Evolutionary conservation across 2,329 filamentous ascomycete genomes (phyloP).

Genomic region (Calonectria hawksworthii): DNA sequence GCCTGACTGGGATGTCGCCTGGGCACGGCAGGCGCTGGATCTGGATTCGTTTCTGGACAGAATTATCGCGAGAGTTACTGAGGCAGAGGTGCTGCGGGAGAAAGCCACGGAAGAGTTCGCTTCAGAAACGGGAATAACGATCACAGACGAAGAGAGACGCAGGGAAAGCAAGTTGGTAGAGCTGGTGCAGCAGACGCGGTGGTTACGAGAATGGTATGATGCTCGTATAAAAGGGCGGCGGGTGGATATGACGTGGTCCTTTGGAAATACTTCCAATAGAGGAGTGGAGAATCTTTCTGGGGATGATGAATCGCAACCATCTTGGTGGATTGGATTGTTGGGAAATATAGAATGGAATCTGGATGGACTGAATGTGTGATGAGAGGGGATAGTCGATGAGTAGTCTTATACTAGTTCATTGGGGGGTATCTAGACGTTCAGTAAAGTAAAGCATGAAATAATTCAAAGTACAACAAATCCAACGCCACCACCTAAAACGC

Average conservation of each 20-base stretch:
- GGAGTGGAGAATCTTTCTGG: not conserved
- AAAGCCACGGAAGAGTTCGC: conserved; percentile 28
- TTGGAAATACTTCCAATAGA: not conserved
- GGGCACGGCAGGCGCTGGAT: conserved; percentile 37
- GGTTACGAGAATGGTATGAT: conserved; percentile 51
- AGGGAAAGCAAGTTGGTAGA: conserved; percentile 37
- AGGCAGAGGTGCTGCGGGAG: conserved; percentile 25
- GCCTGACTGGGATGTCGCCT: conserved; percentile 40
- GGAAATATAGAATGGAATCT: conserved; percentile 42
- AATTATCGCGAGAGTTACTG: conserved; percentile 25
- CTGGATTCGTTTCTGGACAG: conserved; percentile 32
- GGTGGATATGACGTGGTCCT: conserved; percentile 7
- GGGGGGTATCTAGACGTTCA: conserved; percentile 30
- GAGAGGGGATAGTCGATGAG: not conserved
- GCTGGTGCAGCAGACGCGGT: conserved; percentile 41
- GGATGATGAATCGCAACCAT: not conserved
- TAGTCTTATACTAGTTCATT: not conserved
- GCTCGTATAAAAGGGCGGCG: conserved; percentile 36
- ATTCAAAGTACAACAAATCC: not conserved
- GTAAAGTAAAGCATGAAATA: not conserved
- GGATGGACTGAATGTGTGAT: not conserved
- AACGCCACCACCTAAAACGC: conserved; percentile 7
- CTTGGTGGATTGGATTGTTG: conserved; percentile 44
- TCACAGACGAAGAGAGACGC: conserved; percentile 37
- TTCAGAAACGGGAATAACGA: conserved; percentile 13